Percentiles rank a stretch among this genome's conserved stretches.
Conservation (phyloP, 352 stramenopile genomes). For the Globisporangium iwayamae region DNA sequence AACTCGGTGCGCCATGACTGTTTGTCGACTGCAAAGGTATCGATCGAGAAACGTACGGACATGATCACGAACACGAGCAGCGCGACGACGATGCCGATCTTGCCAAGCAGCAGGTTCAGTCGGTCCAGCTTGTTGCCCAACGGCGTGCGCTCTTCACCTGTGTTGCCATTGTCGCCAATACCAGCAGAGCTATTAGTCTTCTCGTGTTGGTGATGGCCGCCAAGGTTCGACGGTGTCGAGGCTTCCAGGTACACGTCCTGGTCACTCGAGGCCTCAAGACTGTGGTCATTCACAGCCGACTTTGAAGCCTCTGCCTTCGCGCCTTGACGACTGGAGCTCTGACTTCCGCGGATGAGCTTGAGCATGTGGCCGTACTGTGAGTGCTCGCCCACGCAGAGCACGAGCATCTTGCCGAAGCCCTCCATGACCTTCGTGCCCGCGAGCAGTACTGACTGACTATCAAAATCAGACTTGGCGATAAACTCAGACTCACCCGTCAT, state of each 20-base stretch:
- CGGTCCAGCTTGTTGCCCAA: slow-evolving; percentile 76
- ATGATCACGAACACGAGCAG: slow-evolving; percentile 66
- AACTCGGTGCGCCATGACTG: slow-evolving; percentile 32
- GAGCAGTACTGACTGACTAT: slow-evolving; percentile 52
- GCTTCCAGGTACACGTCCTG: slow-evolving; percentile 1
- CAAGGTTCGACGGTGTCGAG: background rate
- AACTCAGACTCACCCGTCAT: slow-evolving; percentile 43
- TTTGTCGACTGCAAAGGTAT: slow-evolving; percentile 53
- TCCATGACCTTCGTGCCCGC: slow-evolving; percentile 81
- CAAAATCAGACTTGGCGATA: slow-evolving; percentile 23
- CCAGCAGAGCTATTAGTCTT: background rate
- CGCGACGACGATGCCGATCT: slow-evolving; percentile 52
- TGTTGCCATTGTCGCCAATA: background rate
- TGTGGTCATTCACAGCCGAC: background rate
- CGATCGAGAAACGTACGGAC: slow-evolving; percentile 42
- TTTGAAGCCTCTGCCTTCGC: background rate
- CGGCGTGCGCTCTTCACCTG: slow-evolving; percentile 21
- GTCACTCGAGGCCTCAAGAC: background rate
- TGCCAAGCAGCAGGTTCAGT: slow-evolving; percentile 69
- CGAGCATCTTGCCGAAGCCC: slow-evolving; percentile 78
- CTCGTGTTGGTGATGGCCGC: background rate
- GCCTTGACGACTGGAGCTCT: background rate
- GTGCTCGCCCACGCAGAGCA: slow-evolving; percentile 83
- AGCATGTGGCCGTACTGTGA: slow-evolving; percentile 82
- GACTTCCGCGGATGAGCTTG: slow-evolving; percentile 37